Evolutionary conservation across 306 rosid species (phyloP).

Genomic region (Acacia confusa): DNA sequence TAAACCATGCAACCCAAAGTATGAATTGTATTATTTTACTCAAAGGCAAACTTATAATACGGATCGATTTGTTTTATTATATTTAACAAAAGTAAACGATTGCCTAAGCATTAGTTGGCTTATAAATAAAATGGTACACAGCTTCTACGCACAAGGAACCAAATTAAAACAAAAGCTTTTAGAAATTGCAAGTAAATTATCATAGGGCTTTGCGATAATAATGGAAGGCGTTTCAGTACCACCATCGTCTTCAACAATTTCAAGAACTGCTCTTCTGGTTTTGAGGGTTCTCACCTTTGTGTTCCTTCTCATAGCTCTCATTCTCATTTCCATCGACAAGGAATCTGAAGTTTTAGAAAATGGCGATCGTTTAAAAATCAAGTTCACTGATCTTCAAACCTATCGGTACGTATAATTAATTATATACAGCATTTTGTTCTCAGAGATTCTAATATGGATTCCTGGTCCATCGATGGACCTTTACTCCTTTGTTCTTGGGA

Average conservation of each 20-base stretch:
- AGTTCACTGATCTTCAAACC: conserved; percentile 40
- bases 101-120: neutral
- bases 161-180: neutral
- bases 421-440: no score
- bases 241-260: conserved; percentile 42
- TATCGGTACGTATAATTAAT: conserved; percentile 36
- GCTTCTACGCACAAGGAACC: neutral
- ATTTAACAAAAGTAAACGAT: neutral
- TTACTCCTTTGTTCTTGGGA: no score
- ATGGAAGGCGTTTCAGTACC: conserved; percentile 19
- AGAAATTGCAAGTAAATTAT: neutral
- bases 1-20: neutral
- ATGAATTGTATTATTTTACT: neutral
- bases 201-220: neutral
- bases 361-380: neutral
- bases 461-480: no score
- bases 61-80: neutral
- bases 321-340: conserved; percentile 38
- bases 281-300: conserved; percentile 52
- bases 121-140: neutral
- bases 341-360: neutral
- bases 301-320: conserved; percentile 51
- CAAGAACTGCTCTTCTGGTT: conserved; percentile 39
- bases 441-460: no score
- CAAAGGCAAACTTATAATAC: neutral